Evolutionary conservation across 106 monocot genomes (phyloP).

Genomic region (Allium cepa): DNA sequence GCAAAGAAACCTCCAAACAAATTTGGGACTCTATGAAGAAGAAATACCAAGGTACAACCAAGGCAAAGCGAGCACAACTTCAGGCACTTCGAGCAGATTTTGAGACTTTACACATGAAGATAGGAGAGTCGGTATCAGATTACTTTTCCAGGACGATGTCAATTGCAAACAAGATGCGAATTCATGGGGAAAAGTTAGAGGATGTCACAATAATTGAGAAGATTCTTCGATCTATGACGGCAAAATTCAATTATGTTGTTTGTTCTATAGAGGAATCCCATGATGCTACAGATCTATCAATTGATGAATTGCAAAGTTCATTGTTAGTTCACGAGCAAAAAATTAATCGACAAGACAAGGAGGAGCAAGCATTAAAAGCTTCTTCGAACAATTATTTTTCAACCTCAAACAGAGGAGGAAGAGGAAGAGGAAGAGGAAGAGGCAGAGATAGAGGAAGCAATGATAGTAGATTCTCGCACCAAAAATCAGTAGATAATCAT

Average conservation of each 20-base stretch:
- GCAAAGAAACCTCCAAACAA: no score
- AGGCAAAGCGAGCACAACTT: no score
- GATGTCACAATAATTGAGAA: neutral
- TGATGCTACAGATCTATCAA: neutral
- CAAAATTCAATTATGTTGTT: neutral
- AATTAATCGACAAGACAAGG: neutral
- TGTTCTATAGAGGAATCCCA: neutral
- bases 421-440: neutral
- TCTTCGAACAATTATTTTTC: neutral
- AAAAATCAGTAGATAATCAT: no score
- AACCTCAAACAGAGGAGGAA: neutral
- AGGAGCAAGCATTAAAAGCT: neutral
- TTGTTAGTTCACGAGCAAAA: neutral
- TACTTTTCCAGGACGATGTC: no score
- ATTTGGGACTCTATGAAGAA: no score
- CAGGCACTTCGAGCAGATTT: no score
- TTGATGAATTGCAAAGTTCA: neutral
- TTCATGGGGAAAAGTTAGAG: neutral
- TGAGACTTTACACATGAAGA: no score
- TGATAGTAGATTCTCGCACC: no score
- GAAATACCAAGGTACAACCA: no score
- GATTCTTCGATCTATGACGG: constrained; percentile 1
- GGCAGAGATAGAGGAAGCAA: neutral
- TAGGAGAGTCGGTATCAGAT: no score
- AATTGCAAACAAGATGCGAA: neutral